Conservation (phyloP, 495 filamentous ascomycete genomes). For the Penicillium malachiteum region DNA sequence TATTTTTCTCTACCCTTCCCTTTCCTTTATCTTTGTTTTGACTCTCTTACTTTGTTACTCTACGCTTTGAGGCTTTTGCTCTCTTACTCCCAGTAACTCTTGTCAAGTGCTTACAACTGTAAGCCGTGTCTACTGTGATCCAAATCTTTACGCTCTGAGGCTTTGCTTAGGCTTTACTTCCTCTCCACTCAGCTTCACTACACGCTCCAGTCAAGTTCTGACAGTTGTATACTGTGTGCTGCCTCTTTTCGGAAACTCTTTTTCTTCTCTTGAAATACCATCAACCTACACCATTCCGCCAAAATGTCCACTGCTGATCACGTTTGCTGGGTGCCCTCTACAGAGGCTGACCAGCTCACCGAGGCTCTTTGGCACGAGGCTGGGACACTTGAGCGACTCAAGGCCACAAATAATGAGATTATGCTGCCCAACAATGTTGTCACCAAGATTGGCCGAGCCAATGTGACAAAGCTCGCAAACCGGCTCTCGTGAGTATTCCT, state of each 20-base stretch:
- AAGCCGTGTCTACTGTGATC: background rate
- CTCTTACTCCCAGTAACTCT: too few species aligned
- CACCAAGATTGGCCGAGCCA: background rate
- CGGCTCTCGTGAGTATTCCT: background rate
- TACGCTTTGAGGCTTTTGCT: too few species aligned
- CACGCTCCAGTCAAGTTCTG: background rate
- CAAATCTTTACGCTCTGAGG: background rate
- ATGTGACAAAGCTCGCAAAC: background rate
- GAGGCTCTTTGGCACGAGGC: background rate
- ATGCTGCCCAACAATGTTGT: background rate
- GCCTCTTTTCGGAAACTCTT: too few species aligned
- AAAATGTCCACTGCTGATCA: too few species aligned
- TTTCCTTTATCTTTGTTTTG: background rate
- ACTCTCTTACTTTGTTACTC: too few species aligned
- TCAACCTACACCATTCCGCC: too few species aligned
- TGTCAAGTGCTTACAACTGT: too few species aligned
- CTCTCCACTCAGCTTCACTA: background rate
- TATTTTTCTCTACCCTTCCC: background rate
- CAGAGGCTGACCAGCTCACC: background rate
- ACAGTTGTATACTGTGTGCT: background rate
- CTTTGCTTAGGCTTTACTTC: background rate
- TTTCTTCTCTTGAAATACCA: too few species aligned
- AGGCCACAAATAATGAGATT: background rate
- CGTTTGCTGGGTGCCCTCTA: background rate
- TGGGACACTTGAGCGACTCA: background rate